A percentile compares a stretch with the other conserved stretches of the same genome.
phyloP scores from a whole-genome alignment of 306 rosid species.

The Argentina anserina region DNA sequence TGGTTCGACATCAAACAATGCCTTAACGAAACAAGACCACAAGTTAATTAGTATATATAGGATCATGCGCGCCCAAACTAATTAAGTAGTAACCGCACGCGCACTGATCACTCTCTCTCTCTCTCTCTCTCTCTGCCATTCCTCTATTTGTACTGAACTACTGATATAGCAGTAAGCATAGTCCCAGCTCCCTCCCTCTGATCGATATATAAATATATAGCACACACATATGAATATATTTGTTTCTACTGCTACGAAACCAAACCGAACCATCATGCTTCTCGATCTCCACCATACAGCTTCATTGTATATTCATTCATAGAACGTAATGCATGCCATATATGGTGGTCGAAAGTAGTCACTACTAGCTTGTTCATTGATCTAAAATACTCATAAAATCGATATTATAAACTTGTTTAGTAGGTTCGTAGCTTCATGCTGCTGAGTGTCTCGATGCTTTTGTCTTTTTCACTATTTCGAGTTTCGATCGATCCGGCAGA shows the following conservation, averaged over 20 bases:
- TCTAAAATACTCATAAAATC: not conserved
- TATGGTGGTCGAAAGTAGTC: not conserved
- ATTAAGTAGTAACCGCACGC: conserved; percentile 40
- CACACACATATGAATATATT: not conserved
- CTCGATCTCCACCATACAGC: not conserved
- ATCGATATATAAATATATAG: not conserved
- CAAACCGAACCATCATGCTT: conserved; percentile 1
- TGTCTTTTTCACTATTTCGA: conserved; percentile 31
- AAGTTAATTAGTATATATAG: conserved; percentile 34
- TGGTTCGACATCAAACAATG: not conserved
- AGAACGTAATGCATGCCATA: not conserved
- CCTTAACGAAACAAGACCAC: not conserved
- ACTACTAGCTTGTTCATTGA: not conserved
- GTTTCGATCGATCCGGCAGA: conserved; percentile 4
- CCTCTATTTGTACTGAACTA: too few species aligned
- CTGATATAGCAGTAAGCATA: not conserved
- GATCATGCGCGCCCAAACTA: conserved; percentile 53
- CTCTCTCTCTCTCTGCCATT: conserved; percentile 12
- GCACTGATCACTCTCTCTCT: conserved; percentile 26
- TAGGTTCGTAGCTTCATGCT: not conserved
- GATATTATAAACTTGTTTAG: not conserved
- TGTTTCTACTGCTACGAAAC: not conserved
- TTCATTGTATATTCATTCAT: not conserved
- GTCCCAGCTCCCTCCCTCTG: not conserved
- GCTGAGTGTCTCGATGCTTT: conserved; percentile 30